A percentile compares a stretch with the other conserved stretches of the same genome.
These are phyloP conservation scores for Sequoia sempervirens DNA, from an alignment of 75 land plant genomes.

Conservation along the genomic window DNA sequence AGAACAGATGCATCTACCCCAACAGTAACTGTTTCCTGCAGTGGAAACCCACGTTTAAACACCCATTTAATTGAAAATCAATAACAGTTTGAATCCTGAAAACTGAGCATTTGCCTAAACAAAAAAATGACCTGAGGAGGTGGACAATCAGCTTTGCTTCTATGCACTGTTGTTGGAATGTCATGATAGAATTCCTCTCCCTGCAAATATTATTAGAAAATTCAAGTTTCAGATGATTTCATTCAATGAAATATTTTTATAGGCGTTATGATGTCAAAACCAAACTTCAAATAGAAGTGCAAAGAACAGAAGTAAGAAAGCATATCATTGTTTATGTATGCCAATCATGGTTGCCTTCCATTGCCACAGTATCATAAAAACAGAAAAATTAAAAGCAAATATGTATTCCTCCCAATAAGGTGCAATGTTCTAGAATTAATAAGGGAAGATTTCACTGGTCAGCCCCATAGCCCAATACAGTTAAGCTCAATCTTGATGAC, in stretches of 20 bases:
- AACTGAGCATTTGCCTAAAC: neutral
- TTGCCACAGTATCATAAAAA: neutral
- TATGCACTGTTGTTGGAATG: conserved; percentile 94
- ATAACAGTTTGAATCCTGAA: neutral
- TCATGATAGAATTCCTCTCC: conserved; percentile 71
- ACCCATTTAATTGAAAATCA: neutral
- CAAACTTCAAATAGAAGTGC: neutral
- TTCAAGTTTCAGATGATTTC: neutral
- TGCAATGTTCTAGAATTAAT: too few species aligned
- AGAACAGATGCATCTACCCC: conserved; percentile 95
- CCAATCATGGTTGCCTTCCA: neutral
- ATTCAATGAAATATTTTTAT: neutral
- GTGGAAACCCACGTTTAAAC: neutral
- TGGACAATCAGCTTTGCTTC: conserved; percentile 99
- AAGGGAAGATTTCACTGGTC: neutral
- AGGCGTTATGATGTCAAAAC: neutral
- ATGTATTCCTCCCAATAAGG: neutral
- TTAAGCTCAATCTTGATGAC: neutral
- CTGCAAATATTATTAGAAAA: conserved; percentile 17
- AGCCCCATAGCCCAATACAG: neutral
- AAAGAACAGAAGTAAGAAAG: neutral
- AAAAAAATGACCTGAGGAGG: conserved; percentile 67
- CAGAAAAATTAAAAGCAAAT: neutral
- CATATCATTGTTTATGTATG: neutral
- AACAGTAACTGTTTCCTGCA: conserved; percentile 94